A percentile compares a stretch with the other conserved stretches of the same genome.
phyloP scores from a whole-genome alignment of 148 eudicot species.

The Silene uniflora region DNA sequence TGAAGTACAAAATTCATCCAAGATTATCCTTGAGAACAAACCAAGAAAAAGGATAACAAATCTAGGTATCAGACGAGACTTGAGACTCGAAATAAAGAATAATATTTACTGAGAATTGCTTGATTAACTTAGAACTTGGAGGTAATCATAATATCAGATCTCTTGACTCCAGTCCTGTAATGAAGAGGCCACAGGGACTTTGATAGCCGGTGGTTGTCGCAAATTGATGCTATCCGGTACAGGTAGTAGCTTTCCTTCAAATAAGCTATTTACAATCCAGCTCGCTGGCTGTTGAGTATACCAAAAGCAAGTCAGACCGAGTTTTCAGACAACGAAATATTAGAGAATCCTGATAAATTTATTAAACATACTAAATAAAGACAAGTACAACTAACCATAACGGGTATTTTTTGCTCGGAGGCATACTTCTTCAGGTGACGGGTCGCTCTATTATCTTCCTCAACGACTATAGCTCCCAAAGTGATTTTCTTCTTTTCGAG shows the following conservation, averaged over 20 bases:
- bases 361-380: background rate
- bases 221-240: constrained; percentile 29
- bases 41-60: background rate
- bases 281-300: constrained; percentile 51
- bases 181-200: constrained; percentile 32
- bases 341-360: background rate
- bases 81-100: background rate
- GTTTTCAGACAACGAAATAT: background rate
- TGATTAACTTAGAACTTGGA: background rate
- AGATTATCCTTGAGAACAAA: background rate
- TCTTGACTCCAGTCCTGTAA: constrained; percentile 55
- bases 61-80: no score
- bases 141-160: constrained; percentile 32
- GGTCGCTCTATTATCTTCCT: constrained; percentile 53
- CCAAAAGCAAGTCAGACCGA: constrained; percentile 4
- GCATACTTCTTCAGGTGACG: constrained; percentile 86
- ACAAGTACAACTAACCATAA: constrained; percentile 45
- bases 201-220: constrained; percentile 17
- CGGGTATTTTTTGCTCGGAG: constrained; percentile 58
- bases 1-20: background rate
- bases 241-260: constrained; percentile 67
- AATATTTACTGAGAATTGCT: background rate
- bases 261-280: constrained; percentile 73
- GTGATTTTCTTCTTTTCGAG: constrained; percentile 45
- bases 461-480: constrained; percentile 51